phyloP scores from a whole-genome alignment of 805 yeast species.

The Tetrapisispora namnaoensis region DNA sequence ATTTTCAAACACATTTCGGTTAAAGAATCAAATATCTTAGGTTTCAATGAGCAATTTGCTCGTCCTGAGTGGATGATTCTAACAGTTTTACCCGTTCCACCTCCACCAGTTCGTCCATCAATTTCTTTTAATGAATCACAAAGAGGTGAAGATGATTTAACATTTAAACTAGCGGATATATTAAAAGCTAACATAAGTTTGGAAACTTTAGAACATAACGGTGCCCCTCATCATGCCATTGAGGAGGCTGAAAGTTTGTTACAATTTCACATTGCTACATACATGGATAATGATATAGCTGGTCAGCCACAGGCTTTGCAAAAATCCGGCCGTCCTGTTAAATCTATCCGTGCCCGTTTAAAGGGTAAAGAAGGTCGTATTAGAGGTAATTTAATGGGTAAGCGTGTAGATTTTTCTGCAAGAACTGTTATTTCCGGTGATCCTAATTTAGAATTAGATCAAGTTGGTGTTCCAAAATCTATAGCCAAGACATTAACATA shows the following conservation, averaged over 20 bases:
- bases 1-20: conserved; percentile 86
- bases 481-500: conserved; percentile 92
- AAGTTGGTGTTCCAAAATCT: conserved; percentile 96
- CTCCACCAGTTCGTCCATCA: conserved; percentile 98
- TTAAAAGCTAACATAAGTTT: conserved; percentile 94
- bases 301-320: conserved; percentile 99
- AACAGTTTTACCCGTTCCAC: conserved; percentile 98
- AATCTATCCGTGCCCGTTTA: conserved; percentile 96
- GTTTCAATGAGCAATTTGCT: conserved; percentile 91
- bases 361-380: conserved; percentile 99
- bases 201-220: conserved; percentile 95
- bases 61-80: conserved; percentile 98
- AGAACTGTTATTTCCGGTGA: conserved; percentile 99
- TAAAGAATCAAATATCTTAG: conserved; percentile 72
- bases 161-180: conserved; percentile 94
- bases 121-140: conserved; percentile 97
- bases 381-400: conserved; percentile 98
- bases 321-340: conserved; percentile 97
- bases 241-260: conserved; percentile 91
- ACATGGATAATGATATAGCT: conserved; percentile 99
- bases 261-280: conserved; percentile 97
- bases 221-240: conserved; percentile 97
- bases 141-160: conserved; percentile 98
- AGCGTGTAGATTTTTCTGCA: conserved; percentile 98
- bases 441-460: conserved; percentile 93